Percentiles rank a stretch among this genome's conserved stretches.
Evolutionary conservation across 148 eudicot genomes (phyloP).

Genomic region (Diospyros kaki): DNA sequence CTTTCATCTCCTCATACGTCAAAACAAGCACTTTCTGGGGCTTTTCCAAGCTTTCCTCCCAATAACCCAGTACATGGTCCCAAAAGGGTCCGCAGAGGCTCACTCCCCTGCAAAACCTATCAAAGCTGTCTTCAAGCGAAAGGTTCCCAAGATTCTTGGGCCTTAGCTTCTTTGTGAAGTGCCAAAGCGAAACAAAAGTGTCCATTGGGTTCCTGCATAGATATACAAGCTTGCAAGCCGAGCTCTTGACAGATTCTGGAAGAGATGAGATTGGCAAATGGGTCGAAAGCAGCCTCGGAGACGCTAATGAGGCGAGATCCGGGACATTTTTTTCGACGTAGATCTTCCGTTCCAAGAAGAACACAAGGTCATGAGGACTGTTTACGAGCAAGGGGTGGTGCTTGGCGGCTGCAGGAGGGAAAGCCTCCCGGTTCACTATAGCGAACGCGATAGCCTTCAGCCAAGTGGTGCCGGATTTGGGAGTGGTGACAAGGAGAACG

Average conservation of each 20-base stretch:
- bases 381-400: background rate
- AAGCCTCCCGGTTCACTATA: slow-evolving; percentile 13
- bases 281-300: slow-evolving; percentile 13
- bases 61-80: slow-evolving; percentile 33
- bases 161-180: slow-evolving; percentile 32
- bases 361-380: slow-evolving; percentile 7
- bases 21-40: slow-evolving; percentile 23
- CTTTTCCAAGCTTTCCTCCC: slow-evolving; percentile 23
- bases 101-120: slow-evolving; percentile 18
- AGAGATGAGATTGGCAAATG: slow-evolving; percentile 16
- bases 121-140: slow-evolving; percentile 9
- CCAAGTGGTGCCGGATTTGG: slow-evolving; percentile 55
- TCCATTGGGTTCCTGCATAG: slow-evolving; percentile 34
- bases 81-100: slow-evolving; percentile 17
- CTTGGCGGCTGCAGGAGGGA: background rate
- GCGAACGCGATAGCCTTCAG: slow-evolving; percentile 29
- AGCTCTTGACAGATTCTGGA: slow-evolving; percentile 17
- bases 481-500: slow-evolving; percentile 45
- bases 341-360: slow-evolving; percentile 10
- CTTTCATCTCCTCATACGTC: slow-evolving; percentile 29
- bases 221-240: slow-evolving; percentile 30
- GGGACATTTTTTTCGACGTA: background rate
- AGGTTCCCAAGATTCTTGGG: background rate
- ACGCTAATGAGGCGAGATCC: background rate
- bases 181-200: slow-evolving; percentile 32